Evolutionary conservation across 805 yeast genomes (phyloP).

Genomic region (Wickerhamiella alocasiicola): DNA sequence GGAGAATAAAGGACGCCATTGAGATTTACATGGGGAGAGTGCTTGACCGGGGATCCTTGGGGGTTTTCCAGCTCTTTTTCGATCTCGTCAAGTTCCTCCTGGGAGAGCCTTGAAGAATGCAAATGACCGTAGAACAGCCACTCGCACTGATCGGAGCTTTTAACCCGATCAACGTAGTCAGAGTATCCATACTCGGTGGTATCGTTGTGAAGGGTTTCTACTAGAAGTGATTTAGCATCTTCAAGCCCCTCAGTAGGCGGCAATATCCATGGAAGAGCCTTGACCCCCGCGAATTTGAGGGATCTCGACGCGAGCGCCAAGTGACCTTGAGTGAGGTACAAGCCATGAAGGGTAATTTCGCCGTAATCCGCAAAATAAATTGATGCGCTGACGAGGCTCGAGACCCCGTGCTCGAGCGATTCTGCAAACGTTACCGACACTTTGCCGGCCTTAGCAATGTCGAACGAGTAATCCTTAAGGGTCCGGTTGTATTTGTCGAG

Average conservation of each 20-base stretch:
- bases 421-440: conserved; percentile 9
- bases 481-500: conserved; percentile 1
- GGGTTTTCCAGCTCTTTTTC: conserved; percentile 67
- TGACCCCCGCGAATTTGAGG: conserved; percentile 25
- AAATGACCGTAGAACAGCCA: conserved; percentile 55
- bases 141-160: conserved; percentile 50
- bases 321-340: conserved; percentile 29
- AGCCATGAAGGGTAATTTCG: conserved; percentile 20
- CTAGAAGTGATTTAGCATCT: conserved; percentile 32
- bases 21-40: conserved; percentile 45
- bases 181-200: conserved; percentile 36
- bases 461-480: conserved; percentile 4
- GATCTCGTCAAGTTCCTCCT: conserved; percentile 42
- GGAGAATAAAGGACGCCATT: conserved; percentile 68
- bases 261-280: conserved; percentile 31
- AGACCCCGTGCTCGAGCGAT: conserved; percentile 8
- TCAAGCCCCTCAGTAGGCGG: conserved; percentile 35
- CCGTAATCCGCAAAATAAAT: not conserved
- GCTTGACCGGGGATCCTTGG: conserved; percentile 60
- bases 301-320: conserved; percentile 24
- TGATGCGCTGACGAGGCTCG: conserved; percentile 10
- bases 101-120: conserved; percentile 43
- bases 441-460: not conserved
- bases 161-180: conserved; percentile 45
- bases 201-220: conserved; percentile 26